phyloP scores from a whole-genome alignment of 2,329 filamentous ascomycete genomes.

The Xylariaceae sp. region DNA sequence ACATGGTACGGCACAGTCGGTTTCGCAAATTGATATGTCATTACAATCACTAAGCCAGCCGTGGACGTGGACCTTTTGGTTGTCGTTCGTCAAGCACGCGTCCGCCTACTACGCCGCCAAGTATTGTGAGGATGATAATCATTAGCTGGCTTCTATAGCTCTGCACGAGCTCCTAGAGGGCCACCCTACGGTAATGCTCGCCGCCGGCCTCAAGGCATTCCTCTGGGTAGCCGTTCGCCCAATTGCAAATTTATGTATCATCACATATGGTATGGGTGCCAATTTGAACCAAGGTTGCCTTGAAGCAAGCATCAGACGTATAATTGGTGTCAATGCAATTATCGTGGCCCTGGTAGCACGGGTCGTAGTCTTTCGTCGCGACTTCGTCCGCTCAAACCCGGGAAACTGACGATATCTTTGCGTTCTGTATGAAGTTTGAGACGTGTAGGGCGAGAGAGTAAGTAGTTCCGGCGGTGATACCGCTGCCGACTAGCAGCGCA shows the following conservation, averaged over 20 bases:
- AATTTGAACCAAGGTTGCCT: neutral
- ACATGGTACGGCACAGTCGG: neutral
- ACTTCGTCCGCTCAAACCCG: slow-evolving; percentile 5
- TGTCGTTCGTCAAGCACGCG: slow-evolving; percentile 12
- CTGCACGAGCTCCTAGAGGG: neutral
- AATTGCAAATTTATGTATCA: slow-evolving; percentile 15
- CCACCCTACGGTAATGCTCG: neutral
- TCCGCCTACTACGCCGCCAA: neutral
- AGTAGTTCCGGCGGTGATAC: slow-evolving; percentile 2
- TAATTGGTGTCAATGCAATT: slow-evolving; percentile 9
- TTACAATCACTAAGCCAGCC: slow-evolving; percentile 20
- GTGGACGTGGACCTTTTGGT: slow-evolving; percentile 9
- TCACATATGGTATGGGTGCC: slow-evolving; percentile 9
- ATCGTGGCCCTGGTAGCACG: slow-evolving; percentile 16
- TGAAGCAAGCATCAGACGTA: slow-evolving; percentile 9
- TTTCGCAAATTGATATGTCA: neutral
- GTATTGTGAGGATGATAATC: slow-evolving; percentile 7
- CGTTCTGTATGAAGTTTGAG: neutral
- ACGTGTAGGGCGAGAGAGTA: neutral
- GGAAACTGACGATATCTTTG: neutral
- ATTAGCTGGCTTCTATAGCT: neutral
- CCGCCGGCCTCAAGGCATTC: slow-evolving; percentile 11
- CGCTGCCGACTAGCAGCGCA: neutral
- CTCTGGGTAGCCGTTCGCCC: slow-evolving; percentile 15
- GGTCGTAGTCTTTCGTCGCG: slow-evolving; percentile 9